phyloP scores from a whole-genome alignment of 805 yeast genomes.

The Wickerhamia fluorescens region DNA sequence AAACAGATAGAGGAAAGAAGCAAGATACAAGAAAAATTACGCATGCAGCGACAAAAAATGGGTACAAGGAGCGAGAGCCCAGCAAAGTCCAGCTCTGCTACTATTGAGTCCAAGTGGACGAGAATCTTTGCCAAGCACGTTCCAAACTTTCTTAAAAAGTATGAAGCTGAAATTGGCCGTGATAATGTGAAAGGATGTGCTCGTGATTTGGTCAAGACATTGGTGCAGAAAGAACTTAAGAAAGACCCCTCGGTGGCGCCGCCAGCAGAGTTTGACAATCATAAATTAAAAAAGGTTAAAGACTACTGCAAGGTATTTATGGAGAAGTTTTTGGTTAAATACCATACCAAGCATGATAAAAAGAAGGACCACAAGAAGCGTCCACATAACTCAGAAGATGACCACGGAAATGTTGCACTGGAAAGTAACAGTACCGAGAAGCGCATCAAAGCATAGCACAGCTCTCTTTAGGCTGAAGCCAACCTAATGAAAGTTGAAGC shows the following conservation, averaged over 20 bases:
- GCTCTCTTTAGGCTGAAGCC: conserved; percentile 2
- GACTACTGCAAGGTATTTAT: conserved; percentile 55
- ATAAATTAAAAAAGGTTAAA: conserved; percentile 64
- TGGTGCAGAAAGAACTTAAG: conserved; percentile 63
- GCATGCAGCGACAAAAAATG: conserved; percentile 1
- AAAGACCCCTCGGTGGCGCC: conserved; percentile 36
- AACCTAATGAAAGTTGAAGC: too few relatives aligned
- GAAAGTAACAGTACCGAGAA: conserved; percentile 2
- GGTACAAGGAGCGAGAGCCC: conserved; percentile 2
- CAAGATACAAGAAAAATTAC: conserved; percentile 1
- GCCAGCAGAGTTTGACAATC: conserved; percentile 53
- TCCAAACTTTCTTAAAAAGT: conserved; percentile 69
- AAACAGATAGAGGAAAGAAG: conserved; percentile 22
- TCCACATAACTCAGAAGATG: conserved; percentile 1
- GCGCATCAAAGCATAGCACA: too few relatives aligned
- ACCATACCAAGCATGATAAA: conserved; percentile 30
- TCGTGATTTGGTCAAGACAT: conserved; percentile 60
- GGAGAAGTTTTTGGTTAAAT: conserved; percentile 54
- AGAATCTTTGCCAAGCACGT: conserved; percentile 60
- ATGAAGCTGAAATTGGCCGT: conserved; percentile 60
- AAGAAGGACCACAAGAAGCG: conserved; percentile 8
- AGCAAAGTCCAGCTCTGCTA: conserved; percentile 1
- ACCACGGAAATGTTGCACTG: neutral
- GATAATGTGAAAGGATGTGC: conserved; percentile 74
- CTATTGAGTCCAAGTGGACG: conserved; percentile 33